A percentile compares a stretch with the other conserved stretches of the same genome.
These are phyloP conservation scores for Fagus sylvatica DNA, from an alignment of 306 rosid species.

Conservation along the genomic window DNA sequence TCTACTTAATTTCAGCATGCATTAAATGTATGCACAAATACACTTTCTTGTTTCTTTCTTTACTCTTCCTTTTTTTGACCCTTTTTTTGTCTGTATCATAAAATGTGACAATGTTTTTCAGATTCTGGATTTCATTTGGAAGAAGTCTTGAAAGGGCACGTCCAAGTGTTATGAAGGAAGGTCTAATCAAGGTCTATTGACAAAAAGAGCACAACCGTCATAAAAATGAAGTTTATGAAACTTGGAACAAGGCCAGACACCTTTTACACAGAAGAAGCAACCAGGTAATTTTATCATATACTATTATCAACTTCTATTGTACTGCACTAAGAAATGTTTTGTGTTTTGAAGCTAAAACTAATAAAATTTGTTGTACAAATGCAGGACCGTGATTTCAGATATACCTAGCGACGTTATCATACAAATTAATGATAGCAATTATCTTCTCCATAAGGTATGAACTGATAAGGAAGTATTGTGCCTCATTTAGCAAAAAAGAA, in stretches of 20 bases:
- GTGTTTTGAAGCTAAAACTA: neutral
- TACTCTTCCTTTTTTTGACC: neutral
- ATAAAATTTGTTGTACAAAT: conserved; percentile 21
- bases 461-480: neutral
- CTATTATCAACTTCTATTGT: neutral
- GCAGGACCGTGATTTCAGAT: conserved; percentile 77
- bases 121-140: conserved; percentile 16
- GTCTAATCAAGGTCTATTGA: conserved; percentile 30
- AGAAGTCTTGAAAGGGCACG: conserved; percentile 5
- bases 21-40: neutral
- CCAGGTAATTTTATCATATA: conserved; percentile 49
- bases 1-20: conserved; percentile 32
- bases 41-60: neutral
- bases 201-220: conserved; percentile 16
- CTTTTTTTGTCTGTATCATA: neutral
- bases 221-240: conserved; percentile 94
- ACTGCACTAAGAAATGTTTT: neutral
- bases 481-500: neutral
- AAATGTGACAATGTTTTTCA: neutral
- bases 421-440: conserved; percentile 60
- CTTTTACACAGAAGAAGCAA: conserved; percentile 83
- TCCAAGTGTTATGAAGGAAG: conserved; percentile 28
- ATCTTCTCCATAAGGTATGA: conserved; percentile 81
- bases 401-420: conserved; percentile 62
- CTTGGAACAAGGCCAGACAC: conserved; percentile 91